Base-by-base conservation (phyloP, 2,329 filamentous ascomycete species). In the Alternaria sp. region DNA sequence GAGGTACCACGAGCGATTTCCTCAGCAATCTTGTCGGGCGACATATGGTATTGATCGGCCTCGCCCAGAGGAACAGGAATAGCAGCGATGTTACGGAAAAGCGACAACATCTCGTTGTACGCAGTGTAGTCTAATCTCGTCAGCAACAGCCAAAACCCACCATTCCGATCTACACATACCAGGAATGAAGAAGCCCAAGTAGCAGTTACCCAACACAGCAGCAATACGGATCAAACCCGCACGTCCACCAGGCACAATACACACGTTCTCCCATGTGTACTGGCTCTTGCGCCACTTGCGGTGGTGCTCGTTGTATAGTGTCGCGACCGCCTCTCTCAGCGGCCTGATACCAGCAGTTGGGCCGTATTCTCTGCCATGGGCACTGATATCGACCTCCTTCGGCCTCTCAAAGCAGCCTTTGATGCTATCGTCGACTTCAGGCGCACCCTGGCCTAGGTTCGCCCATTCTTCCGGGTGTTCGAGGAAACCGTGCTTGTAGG, bases 81-180 rank as follows among this genome's bases (percentile, higher is more conserved):
- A n/a, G 79, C 73, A 17, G 78, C 77, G 46, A 78, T 80, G 81
- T 97, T 97, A 83, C 92, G 93, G 87, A 98, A 97, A 62, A 97
- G 84, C 61, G 90, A 93, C 83, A 97, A 83, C 94, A 98, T 97
- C 84, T 97, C 94, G 77, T 96, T 97, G 85, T 98, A 98, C 3
- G 95, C 95, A 4, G 94, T 97, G 83, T 97, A 97, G 80, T 97
- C 78, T 81, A 6, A 65, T 70, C 30, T 75, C 30, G 51, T 76
- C 36, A 75, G 63, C 50, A 44, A 19, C 6, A 15, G 25, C 28
- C 23, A 15, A 6, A 9, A 4, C 8, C 5, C 13, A 8, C 12
- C 2, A 5, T 13, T 32, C 11, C 15, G 15, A 13, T 13, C 17
- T 32, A 0, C 13, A 66, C 71, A 45, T 65, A 77, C 74, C 92